Percentiles rank a stretch among this genome's conserved stretches.
phyloP scores from a whole-genome alignment of 2,329 filamentous ascomycete species.

The Phialophora expanda region DNA sequence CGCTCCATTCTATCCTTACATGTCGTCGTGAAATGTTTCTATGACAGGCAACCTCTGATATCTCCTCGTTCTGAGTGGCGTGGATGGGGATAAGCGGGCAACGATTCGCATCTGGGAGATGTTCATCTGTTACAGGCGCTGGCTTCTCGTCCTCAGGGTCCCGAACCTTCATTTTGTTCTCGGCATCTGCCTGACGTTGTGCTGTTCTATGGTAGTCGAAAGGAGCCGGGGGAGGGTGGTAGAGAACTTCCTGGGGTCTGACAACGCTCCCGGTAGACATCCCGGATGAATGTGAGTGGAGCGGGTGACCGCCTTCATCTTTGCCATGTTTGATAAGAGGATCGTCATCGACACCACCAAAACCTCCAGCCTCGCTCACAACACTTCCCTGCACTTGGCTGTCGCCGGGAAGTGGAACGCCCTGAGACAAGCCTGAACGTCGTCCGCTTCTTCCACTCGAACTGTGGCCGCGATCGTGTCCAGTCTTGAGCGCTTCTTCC shows the following conservation, averaged over 20 bases:
- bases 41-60: constrained; percentile 52
- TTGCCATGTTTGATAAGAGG: constrained; percentile 29
- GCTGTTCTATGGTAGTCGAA: constrained; percentile 39
- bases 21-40: constrained; percentile 67
- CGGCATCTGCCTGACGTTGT: constrained; percentile 34
- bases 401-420: constrained; percentile 50
- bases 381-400: constrained; percentile 56
- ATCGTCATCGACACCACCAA: constrained; percentile 43
- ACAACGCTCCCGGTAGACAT: constrained; percentile 37
- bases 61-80: constrained; percentile 51
- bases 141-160: constrained; percentile 37
- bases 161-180: constrained; percentile 23
- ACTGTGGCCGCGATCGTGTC: constrained; percentile 48
- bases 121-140: constrained; percentile 40
- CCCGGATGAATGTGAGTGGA: constrained; percentile 37
- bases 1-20: constrained; percentile 65
- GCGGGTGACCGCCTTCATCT: constrained; percentile 20
- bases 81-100: constrained; percentile 62
- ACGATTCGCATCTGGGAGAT: constrained; percentile 38
- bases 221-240: constrained; percentile 36
- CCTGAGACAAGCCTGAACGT: constrained; percentile 52
- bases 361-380: constrained; percentile 62
- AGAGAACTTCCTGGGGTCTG: constrained; percentile 37
- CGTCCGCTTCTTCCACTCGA: constrained; percentile 47
- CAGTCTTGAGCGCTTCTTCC: constrained; percentile 48